Evolutionary conservation across 495 filamentous ascomycete species (phyloP), one percentile per base, ranked within the genome.

Genomic region (Durotheca rogersii): DNA sequence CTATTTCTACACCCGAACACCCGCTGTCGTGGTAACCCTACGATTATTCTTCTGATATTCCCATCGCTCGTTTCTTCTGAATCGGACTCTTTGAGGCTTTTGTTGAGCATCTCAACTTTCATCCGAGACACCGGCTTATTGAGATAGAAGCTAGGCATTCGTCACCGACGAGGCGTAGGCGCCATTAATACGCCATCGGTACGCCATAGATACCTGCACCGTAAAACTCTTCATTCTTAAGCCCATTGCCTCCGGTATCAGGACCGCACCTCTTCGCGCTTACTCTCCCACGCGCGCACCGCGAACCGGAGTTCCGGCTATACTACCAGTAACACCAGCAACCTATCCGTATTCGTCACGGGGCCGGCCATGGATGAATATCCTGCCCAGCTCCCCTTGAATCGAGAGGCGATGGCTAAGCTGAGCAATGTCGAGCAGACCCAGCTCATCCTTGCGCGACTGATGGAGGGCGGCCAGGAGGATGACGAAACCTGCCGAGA

Each of bases 401-500:
- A 58, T 10, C 55, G 48, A 3, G 46, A 53, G 52, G 38, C 48
- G 45, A 45, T 49, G 46, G 47, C 30, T 31, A 59, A 50, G 16
- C 41, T 66, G 36, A 53, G 46, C 16, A 56, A 56, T 35, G 54
- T 69, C 11, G 77, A 79, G 42, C 71, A 78, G 56, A 75, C 73
- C 4, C 56, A 78, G 15, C 68, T 79, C 20, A 67, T 81, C 36
- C 70, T 80, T 33, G 75, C 77, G 33, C 57, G 69, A 29, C 53
- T 81, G 35, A 80, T 81, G 76, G 78, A 80, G 59, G 76, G 74
- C 11, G 78, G 77, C 21, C 72, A 73, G 47, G 75, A 80, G 42
- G 78, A 80, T 48, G 73, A 78, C 32, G 72, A 79, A 44, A 78
- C 74, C 12, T 74, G 72, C 39, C 61, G 58, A 34, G 70, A 74